phyloP scores from a whole-genome alignment of 352 stramenopile genomes.

The Globisporangium viniferum region DNA sequence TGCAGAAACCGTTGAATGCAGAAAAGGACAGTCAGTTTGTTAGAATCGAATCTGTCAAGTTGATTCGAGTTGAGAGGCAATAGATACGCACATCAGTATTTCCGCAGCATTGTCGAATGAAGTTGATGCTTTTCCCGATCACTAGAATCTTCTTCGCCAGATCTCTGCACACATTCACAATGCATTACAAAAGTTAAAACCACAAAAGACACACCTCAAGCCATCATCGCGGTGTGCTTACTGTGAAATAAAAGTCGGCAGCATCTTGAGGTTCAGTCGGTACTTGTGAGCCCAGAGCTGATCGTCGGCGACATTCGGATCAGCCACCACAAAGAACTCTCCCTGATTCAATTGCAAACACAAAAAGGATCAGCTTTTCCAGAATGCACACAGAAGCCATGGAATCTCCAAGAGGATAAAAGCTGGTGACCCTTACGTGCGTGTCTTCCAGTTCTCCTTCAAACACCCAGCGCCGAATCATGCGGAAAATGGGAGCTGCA shows the following conservation, averaged over 20 bases:
- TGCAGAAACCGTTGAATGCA: slow-evolving; percentile 12
- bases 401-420: not conserved
- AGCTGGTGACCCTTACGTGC: slow-evolving; percentile 45
- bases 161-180: slow-evolving; percentile 35
- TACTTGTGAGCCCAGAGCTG: slow-evolving; percentile 88
- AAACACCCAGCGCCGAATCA: slow-evolving; percentile 88
- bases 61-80: not conserved
- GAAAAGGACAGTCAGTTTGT: slow-evolving; percentile 3
- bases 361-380: not conserved
- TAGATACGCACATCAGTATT: slow-evolving; percentile 75
- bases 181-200: not conserved
- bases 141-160: slow-evolving; percentile 93
- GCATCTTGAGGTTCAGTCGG: slow-evolving; percentile 77
- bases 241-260: slow-evolving; percentile 85
- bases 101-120: slow-evolving; percentile 94
- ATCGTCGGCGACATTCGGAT: slow-evolving; percentile 71
- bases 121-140: slow-evolving; percentile 99
- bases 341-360: slow-evolving; percentile 29
- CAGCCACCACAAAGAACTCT: slow-evolving; percentile 86
- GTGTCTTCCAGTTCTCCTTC: slow-evolving; percentile 85
- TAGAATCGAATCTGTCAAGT: not conserved
- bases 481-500: slow-evolving; percentile 76
- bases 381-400: not conserved
- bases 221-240: slow-evolving; percentile 22
- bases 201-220: not conserved